These are phyloP conservation scores for Suillus plorans DNA, from an alignment of 768 basidiomycete genomes.

Conservation along the genomic window DNA sequence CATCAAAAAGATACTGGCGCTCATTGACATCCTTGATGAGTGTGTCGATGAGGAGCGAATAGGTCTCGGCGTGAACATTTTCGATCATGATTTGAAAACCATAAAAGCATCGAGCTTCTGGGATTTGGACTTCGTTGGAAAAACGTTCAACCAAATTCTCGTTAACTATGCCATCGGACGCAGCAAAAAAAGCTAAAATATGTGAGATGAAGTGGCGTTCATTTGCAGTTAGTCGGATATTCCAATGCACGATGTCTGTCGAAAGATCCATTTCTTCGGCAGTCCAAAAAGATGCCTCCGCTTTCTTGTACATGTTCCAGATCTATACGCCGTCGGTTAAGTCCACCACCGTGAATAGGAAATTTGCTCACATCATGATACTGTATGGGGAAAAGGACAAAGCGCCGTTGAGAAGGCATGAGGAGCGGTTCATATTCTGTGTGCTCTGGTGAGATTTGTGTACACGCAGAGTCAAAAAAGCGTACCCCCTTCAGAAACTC, in stretches of 20 bases:
- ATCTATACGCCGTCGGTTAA: slow-evolving; percentile 49
- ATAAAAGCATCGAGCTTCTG: slow-evolving; percentile 95
- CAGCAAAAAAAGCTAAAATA: slow-evolving; percentile 95
- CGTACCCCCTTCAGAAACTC: background rate
- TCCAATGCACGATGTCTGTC: slow-evolving; percentile 85
- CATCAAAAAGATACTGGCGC: slow-evolving; percentile 84
- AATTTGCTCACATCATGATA: slow-evolving; percentile 72
- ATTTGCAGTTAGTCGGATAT: slow-evolving; percentile 69
- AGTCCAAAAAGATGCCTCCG: slow-evolving; percentile 93
- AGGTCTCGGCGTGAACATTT: slow-evolving; percentile 95
- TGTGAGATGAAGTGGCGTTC: slow-evolving; percentile 91
- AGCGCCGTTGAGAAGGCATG: slow-evolving; percentile 68
- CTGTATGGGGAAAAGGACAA: slow-evolving; percentile 89
- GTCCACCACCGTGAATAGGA: background rate
- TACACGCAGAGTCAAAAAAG: no score
- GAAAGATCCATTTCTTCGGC: slow-evolving; percentile 91
- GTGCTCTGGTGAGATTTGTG: background rate
- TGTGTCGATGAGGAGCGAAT: slow-evolving; percentile 92
- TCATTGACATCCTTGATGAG: slow-evolving; percentile 83
- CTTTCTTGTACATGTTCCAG: slow-evolving; percentile 95
- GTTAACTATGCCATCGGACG: slow-evolving; percentile 95
- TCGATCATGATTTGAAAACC: slow-evolving; percentile 99
- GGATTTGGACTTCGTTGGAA: slow-evolving; percentile 86
- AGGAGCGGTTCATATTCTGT: slow-evolving; percentile 62
- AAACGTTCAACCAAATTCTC: slow-evolving; percentile 95